Percentiles rank a stretch among this genome's conserved stretches.
These are phyloP conservation scores for Saccharomyces pastorianus DNA, from an alignment of 1,139 yeast species.

Conservation along the genomic window DNA sequence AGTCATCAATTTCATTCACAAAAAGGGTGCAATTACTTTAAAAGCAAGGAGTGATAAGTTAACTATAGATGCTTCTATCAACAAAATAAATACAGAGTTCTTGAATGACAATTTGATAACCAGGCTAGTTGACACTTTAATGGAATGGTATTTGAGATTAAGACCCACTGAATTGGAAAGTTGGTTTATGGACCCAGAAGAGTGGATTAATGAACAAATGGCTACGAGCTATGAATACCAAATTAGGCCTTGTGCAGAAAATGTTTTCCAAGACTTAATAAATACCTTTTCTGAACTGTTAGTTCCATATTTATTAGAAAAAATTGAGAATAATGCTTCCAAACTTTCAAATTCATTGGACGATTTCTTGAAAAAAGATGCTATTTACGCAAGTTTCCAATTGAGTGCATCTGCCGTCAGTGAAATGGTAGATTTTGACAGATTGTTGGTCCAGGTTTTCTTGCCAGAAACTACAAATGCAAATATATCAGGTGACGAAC, in stretches of 20 bases:
- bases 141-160: constrained; percentile 64
- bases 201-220: constrained; percentile 79
- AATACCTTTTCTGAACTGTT: constrained; percentile 55
- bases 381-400: constrained; percentile 75
- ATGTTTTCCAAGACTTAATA: constrained; percentile 69
- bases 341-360: constrained; percentile 33
- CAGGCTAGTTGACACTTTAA: constrained; percentile 56
- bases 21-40: constrained; percentile 57
- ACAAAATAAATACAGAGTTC: constrained; percentile 43
- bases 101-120: constrained; percentile 51
- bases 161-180: constrained; percentile 68
- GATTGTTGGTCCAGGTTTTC: constrained; percentile 48
- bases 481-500: constrained; percentile 18
- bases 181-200: constrained; percentile 86
- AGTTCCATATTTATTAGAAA: constrained; percentile 52
- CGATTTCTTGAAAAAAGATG: constrained; percentile 63
- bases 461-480: constrained; percentile 50
- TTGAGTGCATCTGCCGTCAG: constrained; percentile 61
- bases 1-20: constrained; percentile 52
- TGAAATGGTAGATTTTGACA: constrained; percentile 57
- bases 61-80: constrained; percentile 54
- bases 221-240: constrained; percentile 77
- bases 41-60: constrained; percentile 52
- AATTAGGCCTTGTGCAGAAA: constrained; percentile 81
- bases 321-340: constrained; percentile 43